phyloP scores from a whole-genome alignment of 306 rosid genomes.

The Luffa aegyptiaca region DNA sequence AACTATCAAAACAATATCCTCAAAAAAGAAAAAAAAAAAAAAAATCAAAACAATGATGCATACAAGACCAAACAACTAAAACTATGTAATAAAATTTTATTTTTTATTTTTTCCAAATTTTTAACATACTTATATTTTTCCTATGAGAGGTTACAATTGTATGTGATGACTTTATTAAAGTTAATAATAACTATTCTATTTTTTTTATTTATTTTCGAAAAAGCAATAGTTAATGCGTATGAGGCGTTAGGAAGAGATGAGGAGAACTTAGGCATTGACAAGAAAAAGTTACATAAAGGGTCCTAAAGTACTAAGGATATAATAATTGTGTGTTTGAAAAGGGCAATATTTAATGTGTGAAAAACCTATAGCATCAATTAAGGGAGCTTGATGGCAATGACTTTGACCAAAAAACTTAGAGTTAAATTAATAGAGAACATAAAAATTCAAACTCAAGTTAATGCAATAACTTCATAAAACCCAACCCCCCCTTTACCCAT shows the following conservation, averaged over 20 bases:
- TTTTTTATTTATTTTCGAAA: neutral
- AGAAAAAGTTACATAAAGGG: neutral
- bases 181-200: too few relatives aligned
- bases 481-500: neutral
- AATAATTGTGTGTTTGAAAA: neutral
- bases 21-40: too few relatives aligned
- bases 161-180: too few relatives aligned
- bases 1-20: neutral
- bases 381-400: neutral
- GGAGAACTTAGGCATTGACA: neutral
- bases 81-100: neutral
- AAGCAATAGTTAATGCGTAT: neutral
- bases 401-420: neutral
- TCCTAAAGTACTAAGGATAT: neutral
- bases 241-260: neutral
- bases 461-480: neutral
- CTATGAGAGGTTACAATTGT: neutral
- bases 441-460: neutral
- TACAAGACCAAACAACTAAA: neutral
- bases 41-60: too few relatives aligned
- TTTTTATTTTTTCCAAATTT: too few relatives aligned
- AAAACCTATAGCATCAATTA: constrained; percentile 2
- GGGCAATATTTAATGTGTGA: neutral
- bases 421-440: neutral
- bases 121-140: neutral